phyloP scores from a whole-genome alignment of 1,284 basidiomycete genomes.

The Exobasidium cylindrosporum region DNA sequence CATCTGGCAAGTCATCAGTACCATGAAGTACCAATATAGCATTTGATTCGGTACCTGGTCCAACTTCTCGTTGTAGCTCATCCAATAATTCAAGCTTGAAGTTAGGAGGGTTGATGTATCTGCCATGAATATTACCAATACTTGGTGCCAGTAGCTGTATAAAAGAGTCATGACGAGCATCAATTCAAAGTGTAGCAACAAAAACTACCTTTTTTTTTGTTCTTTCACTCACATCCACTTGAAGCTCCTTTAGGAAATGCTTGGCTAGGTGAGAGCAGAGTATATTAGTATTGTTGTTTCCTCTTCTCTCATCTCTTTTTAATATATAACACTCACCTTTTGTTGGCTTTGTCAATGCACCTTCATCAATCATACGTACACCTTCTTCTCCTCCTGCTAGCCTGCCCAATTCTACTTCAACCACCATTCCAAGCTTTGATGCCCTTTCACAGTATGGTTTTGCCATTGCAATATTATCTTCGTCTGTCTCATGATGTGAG shows the following conservation, averaged over 20 bases:
- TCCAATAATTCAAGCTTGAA: constrained; percentile 28
- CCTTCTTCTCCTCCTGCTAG: constrained; percentile 59
- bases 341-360: constrained; percentile 57
- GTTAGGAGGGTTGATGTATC: constrained; percentile 23
- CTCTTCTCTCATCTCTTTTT: constrained; percentile 48
- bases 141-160: constrained; percentile 57
- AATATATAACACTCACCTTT: constrained; percentile 49
- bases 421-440: constrained; percentile 56
- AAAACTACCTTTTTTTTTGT: too few species aligned
- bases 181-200: background rate
- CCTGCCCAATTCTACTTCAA: constrained; percentile 59
- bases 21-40: constrained; percentile 29
- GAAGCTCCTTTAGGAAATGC: constrained; percentile 35
- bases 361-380: constrained; percentile 57
- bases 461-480: constrained; percentile 32
- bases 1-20: constrained; percentile 29
- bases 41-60: constrained; percentile 19
- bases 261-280: constrained; percentile 6
- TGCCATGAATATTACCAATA: constrained; percentile 59
- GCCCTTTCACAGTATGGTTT: constrained; percentile 36
- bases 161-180: background rate
- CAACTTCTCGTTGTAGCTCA: constrained; percentile 22
- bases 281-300: constrained; percentile 31
- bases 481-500: constrained; percentile 27
- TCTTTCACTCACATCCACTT: constrained; percentile 31